Evolutionary conservation across 345 rosid genomes (phyloP), one percentile per base, ranked within the genome.

Genomic region (Eucalyptus lansdowneana): DNA sequence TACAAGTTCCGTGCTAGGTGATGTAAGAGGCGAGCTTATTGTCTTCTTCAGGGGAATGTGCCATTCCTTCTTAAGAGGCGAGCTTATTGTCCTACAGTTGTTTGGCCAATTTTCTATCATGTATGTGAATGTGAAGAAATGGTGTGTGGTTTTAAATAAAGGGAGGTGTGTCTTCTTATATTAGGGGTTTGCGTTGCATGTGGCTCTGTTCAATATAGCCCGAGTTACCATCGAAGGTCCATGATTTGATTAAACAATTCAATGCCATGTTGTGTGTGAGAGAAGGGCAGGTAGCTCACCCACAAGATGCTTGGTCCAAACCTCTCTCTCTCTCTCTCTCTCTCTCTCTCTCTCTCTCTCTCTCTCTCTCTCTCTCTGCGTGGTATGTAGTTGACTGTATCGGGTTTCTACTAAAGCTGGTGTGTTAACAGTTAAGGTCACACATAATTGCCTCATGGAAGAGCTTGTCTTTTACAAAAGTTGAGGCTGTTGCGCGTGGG

Each of bases 1-100:
- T 97, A n/a, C 99, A 93, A 89, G 99, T 97, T 87, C 99, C 99
- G 44, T 97, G 99, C 91, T 96, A 99, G 90, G 98, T 95, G 58
- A 98, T 95, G 90, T 97, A 97, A 47, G 99, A 96, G 87, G 99
- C 95, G 87, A 98, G 94, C 91, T 98, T 96, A 93, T 97, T 98
- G 92, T 97, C 99, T 93, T 97, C 99, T 90, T 96, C 99, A 62
- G 98, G 99, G 99, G 98, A 80, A 98, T 95, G 89, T 98, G 92
- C 25, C 97, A 27, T n/a, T n/a, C n/a, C n/a, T n/a, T n/a, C n/a
- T n/a, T n/a, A n/a, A n/a, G n/a, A n/a, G n/a, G n/a, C n/a, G n/a
- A n/a, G n/a, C n/a, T n/a, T n/a, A n/a, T n/a, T n/a, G n/a, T n/a
- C n/a, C n/a, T n/a, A n/a, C 62, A 17, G 85, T 44, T 87, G 15